Percentiles rank a stretch among this genome's conserved stretches.
Evolutionary conservation across 2,329 filamentous ascomycete species (phyloP).

Genomic region (Beauveria sp.): DNA sequence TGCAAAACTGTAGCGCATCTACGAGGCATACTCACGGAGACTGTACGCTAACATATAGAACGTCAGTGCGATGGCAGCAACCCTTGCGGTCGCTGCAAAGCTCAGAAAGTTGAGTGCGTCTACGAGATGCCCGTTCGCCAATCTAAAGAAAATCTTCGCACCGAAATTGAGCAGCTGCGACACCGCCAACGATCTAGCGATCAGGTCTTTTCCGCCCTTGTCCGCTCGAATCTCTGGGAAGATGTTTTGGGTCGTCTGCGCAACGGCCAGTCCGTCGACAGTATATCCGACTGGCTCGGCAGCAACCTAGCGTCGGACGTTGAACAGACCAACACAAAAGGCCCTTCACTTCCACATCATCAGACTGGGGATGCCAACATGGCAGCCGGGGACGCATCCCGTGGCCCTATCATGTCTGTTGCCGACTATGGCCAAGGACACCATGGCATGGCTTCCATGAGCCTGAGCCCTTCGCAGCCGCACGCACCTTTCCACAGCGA

Average conservation of each 20-base stretch:
- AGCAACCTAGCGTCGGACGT: constrained; percentile 13
- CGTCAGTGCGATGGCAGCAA: constrained; percentile 50
- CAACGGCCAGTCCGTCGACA: constrained; percentile 45
- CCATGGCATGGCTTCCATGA: constrained; percentile 23
- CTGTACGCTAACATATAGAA: neutral
- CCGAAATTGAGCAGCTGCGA: constrained; percentile 51
- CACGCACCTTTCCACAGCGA: constrained; percentile 27
- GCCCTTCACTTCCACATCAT: constrained; percentile 21
- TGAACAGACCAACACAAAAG: constrained; percentile 22
- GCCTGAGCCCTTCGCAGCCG: constrained; percentile 22
- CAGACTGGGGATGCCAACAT: constrained; percentile 13
- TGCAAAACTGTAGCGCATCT: neutral
- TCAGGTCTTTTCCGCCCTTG: constrained; percentile 47
- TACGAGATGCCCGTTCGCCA: constrained; percentile 58
- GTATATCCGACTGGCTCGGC: constrained; percentile 48
- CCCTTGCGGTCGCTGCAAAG: constrained; percentile 48
- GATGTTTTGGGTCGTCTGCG: constrained; percentile 47
- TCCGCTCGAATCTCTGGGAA: constrained; percentile 42
- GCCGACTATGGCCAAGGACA: constrained; percentile 17
- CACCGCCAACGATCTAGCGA: constrained; percentile 48
- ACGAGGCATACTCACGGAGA: no score
- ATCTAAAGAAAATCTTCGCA: constrained; percentile 54
- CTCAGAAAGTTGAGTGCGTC: constrained; percentile 48
- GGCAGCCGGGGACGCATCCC: constrained; percentile 14
- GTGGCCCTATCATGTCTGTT: constrained; percentile 16